Conservation (phyloP, 1,284 basidiomycete genomes). For the Ustilago cynodontis region DNA sequence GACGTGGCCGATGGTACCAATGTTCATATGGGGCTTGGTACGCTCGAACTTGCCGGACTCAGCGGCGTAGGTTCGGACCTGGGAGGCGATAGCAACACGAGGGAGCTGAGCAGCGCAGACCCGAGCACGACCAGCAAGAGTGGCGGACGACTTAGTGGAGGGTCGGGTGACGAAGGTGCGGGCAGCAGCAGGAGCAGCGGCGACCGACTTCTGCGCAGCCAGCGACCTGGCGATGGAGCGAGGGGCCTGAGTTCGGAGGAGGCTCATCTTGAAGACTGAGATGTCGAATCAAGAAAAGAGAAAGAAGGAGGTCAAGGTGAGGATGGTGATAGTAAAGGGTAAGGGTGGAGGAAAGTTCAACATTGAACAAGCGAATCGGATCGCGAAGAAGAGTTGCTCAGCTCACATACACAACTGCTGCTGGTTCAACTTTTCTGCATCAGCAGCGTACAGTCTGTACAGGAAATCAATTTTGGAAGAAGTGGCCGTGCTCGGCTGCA, state of each 20-base stretch:
- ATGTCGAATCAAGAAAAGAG: slow-evolving; percentile 31
- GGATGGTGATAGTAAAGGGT: slow-evolving; percentile 34
- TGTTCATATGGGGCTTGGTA: slow-evolving; percentile 90
- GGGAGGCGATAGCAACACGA: slow-evolving; percentile 46
- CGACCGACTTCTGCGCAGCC: slow-evolving; percentile 39
- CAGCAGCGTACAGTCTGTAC: neutral
- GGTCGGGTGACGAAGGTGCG: slow-evolving; percentile 44
- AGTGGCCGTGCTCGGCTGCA: slow-evolving; percentile 27
- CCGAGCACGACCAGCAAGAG: slow-evolving; percentile 38
- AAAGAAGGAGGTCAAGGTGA: slow-evolving; percentile 6
- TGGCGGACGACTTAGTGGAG: slow-evolving; percentile 36
- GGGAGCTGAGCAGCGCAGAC: slow-evolving; percentile 43
- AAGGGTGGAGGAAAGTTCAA: slow-evolving; percentile 36
- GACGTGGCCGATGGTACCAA: slow-evolving; percentile 72
- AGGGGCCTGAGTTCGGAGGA: slow-evolving; percentile 53
- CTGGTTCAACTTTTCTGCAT: slow-evolving; percentile 17
- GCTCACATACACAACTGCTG: neutral
- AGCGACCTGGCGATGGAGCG: slow-evolving; percentile 48
- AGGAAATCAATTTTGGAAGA: too few species aligned
- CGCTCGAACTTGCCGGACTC: slow-evolving; percentile 84
- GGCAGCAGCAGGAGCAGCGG: slow-evolving; percentile 35
- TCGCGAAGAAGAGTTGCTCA: neutral
- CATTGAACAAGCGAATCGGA: neutral
- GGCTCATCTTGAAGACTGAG: slow-evolving; percentile 42
- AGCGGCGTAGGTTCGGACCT: slow-evolving; percentile 72